These are phyloP conservation scores for Echeveria elegans DNA, from an alignment of 164 flowering plant genomes.

Conservation along the genomic window DNA sequence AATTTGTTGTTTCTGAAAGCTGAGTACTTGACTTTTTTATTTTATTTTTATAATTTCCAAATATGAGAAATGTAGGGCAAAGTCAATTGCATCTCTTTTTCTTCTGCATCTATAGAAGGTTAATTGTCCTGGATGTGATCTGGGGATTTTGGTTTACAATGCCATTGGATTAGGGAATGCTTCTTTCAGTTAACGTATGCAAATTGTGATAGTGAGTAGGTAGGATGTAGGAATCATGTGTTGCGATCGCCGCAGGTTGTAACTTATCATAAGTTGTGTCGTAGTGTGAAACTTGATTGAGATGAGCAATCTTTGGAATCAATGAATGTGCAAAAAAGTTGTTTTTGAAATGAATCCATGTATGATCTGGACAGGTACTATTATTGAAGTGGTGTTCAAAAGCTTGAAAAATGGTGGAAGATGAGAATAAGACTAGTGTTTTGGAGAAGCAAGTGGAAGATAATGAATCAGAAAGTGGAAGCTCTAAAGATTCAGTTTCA, in stretches of 20 bases:
- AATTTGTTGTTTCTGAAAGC: neutral
- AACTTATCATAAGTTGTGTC: too few relatives aligned
- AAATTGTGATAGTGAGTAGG: neutral
- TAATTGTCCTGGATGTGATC: neutral
- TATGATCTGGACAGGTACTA: neutral
- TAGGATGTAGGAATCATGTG: too few relatives aligned
- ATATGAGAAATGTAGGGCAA: too few relatives aligned
- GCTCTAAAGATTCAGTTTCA: constrained; percentile 49
- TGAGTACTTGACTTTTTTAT: too few relatives aligned
- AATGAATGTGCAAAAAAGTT: neutral
- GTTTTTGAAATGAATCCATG: too few relatives aligned
- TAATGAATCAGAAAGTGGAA: constrained; percentile 58
- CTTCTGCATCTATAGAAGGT: too few relatives aligned
- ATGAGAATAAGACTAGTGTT: constrained; percentile 31
- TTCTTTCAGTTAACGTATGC: neutral
- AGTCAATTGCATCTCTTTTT: neutral
- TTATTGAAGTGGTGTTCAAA: neutral
- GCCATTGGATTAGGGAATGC: neutral
- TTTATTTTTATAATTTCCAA: neutral
- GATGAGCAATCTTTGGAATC: neutral
- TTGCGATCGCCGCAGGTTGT: too few relatives aligned
- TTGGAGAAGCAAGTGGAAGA: constrained; percentile 33
- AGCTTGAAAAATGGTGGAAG: constrained; percentile 20
- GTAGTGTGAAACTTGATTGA: neutral
- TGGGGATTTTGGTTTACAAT: neutral